A percentile compares a stretch with the other conserved stretches of the same genome.
Evolutionary conservation across 1,139 yeast species (phyloP).

Genomic region (Geotrichum carabidarum): DNA sequence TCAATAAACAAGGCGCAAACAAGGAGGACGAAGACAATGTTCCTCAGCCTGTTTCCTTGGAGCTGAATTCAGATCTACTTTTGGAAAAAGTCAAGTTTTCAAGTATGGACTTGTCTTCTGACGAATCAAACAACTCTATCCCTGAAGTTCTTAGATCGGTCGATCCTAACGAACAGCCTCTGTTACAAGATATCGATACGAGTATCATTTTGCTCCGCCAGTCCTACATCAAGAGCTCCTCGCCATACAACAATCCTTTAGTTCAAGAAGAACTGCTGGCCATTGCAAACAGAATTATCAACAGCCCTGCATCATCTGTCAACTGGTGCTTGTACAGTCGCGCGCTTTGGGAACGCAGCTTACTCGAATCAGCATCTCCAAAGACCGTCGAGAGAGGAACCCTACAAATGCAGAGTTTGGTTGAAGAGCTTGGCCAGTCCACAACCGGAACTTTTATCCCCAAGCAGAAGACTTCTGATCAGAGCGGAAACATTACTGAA

Average conservation of each 20-base stretch:
- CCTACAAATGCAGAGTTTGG: conserved; percentile 84
- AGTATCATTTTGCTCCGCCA: conserved; percentile 67
- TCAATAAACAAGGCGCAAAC: conserved; percentile 30
- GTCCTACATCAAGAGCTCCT: conserved; percentile 57
- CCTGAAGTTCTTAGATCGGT: conserved; percentile 52
- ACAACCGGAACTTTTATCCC: conserved; percentile 55
- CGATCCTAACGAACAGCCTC: conserved; percentile 82
- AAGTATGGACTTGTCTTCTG: conserved; percentile 43
- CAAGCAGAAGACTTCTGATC: conserved; percentile 33
- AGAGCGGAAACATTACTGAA: conserved; percentile 36
- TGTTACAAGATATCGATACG: conserved; percentile 62
- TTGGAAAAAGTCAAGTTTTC: conserved; percentile 63
- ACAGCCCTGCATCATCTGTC: conserved; percentile 44
- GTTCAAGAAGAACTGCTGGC: conserved; percentile 81
- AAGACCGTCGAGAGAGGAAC: conserved; percentile 92
- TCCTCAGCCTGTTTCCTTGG: conserved; percentile 40
- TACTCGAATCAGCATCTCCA: conserved; percentile 72
- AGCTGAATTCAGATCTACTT: conserved; percentile 70
- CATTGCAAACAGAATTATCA: conserved; percentile 64
- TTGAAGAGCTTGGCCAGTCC: conserved; percentile 80
- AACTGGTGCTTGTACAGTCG: conserved; percentile 80
- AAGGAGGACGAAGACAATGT: conserved; percentile 25
- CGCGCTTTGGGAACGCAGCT: conserved; percentile 85
- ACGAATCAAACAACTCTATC: conserved; percentile 36
- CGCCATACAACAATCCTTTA: conserved; percentile 66